These are phyloP conservation scores for Citrus sp. DNA, from an alignment of 345 rosid genomes.

Conservation along the genomic window DNA sequence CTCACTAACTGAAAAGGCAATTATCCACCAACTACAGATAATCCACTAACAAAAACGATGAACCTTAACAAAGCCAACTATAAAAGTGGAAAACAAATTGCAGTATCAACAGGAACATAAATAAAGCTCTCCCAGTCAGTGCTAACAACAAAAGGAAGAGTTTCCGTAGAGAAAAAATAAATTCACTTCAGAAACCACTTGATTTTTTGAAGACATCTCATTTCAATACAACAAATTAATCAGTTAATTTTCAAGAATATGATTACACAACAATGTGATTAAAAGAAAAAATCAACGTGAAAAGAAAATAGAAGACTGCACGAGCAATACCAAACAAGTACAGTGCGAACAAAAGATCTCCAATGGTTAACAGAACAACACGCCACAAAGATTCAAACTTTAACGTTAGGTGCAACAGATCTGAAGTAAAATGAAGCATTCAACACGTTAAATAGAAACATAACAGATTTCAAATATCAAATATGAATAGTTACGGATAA, in stretches of 20 bases:
- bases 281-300: too few relatives aligned
- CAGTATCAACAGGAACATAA: background rate
- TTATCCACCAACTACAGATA: background rate
- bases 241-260: background rate
- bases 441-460: background rate
- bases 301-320: background rate
- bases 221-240: background rate
- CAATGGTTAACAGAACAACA: background rate
- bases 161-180: background rate
- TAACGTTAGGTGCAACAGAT: background rate
- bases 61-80: background rate
- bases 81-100: background rate
- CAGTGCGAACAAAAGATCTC: background rate
- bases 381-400: background rate
- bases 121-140: background rate
- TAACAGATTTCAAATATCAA: background rate
- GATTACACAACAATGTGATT: background rate
- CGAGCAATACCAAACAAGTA: background rate
- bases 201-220: background rate
- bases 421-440: slow-evolving; percentile 1
- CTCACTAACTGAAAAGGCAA: background rate
- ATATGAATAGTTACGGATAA: background rate
- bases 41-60: background rate
- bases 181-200: background rate
- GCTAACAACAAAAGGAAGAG: background rate